Conservation (phyloP, 2,329 filamentous ascomycete genomes). For the Botryotinia narcissicola region DNA sequence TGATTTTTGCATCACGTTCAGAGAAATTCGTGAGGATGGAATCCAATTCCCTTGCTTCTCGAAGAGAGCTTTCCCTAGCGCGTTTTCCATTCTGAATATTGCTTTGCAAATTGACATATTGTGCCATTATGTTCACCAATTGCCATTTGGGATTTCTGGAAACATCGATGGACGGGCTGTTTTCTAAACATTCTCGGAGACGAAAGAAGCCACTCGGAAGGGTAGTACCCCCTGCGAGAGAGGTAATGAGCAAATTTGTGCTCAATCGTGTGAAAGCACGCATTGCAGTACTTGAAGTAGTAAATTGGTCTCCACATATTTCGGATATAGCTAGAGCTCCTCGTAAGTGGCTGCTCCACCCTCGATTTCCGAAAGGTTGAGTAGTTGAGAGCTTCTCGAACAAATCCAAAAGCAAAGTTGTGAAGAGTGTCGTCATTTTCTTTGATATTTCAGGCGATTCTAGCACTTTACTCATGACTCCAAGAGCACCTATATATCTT, state of each 20-base stretch:
- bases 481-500: constrained; percentile 17
- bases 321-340: constrained; percentile 39
- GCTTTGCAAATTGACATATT: constrained; percentile 20
- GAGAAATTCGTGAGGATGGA: constrained; percentile 3
- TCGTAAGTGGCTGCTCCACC: constrained; percentile 41
- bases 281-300: neutral
- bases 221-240: constrained; percentile 9
- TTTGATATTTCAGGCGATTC: neutral
- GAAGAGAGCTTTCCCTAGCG: constrained; percentile 6
- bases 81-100: constrained; percentile 9
- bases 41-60: constrained; percentile 17
- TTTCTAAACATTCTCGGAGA: constrained; percentile 14
- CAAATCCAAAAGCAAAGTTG: constrained; percentile 23
- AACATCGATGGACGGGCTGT: constrained; percentile 5
- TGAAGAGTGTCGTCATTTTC: constrained; percentile 19
- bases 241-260: constrained; percentile 20
- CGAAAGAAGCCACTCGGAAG: constrained; percentile 15
- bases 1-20: neutral
- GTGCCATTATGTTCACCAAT: constrained; percentile 17
- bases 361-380: neutral
- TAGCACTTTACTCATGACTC: constrained; percentile 16
- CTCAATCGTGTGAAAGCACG: constrained; percentile 14
- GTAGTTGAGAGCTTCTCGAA: constrained; percentile 20
- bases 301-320: constrained; percentile 22
- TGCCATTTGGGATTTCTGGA: constrained; percentile 14